Evolutionary conservation across 176 grass and related monocot species (phyloP), one percentile per base, ranked within the genome.

Genomic region (Areca catechu): DNA sequence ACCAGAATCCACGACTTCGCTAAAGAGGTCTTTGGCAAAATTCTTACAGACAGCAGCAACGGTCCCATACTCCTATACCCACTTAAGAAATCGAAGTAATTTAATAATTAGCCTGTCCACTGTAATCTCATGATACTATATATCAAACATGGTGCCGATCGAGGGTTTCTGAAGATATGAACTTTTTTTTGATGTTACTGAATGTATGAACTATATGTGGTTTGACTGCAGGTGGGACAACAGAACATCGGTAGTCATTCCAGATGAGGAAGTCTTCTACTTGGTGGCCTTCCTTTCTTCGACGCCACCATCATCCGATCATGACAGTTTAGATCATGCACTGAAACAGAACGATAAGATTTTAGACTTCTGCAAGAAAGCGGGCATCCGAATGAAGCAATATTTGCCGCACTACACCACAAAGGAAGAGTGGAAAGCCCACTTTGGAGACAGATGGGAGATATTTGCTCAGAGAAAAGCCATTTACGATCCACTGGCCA

Each of bases 1-100:
- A 83, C 78, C 51, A 68, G 65, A 49, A 86, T 98, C 71, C 78
- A 80, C 50, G 78, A 43, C 53, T 98, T 98, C 20, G 84, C 87
- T 4, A 63, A 19, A 17, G 79, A 85, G 47, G 81, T 98, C 17
- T 98, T 98, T 54, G 93, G 84, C 43, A 98, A 92, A 63, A 92
- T 92, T 82, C 78, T 89, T 21, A 89, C 77, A 50, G 84, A 91
- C 6, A 92, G 84, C 76, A 89, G 63, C 73, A 85, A 85, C 25
- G 93, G 93, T 6, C 84, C 93, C 66, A 98, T 98, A 68, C 76
- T 98, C 27, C 84, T 98, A 25, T 98, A 98, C 74, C 93, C 93
- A 16, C 81, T 92, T 20, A 83, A 85, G 60, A 88, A 54, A 92
- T 80, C 88, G 30, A 86, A 85, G 93, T 98, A 88, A 85, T 2